Base-by-base conservation (phyloP, 306 rosid species). In the Cucumis cinereus region DNA sequence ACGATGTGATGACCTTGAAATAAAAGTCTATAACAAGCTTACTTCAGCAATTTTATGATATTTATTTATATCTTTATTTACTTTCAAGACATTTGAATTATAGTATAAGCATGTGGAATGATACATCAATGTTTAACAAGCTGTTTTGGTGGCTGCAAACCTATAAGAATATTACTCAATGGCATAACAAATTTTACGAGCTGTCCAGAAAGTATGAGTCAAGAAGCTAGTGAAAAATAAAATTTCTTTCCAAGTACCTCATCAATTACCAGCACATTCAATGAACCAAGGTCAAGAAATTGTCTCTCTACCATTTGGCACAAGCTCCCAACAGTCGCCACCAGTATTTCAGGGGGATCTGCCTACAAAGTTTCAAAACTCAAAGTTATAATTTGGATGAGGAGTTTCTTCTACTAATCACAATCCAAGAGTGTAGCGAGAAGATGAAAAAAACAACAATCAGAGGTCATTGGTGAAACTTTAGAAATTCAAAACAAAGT, bases 271-370 rank as follows among this genome's bases (percentile, higher is more conserved):
- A 94, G 82, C 83, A 89, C 92, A 66, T 67, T 82, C 86, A 94
- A 76, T 36, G 95, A 82, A 53, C 85, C 90, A 73, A 94, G 97
- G 76, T 81, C 81, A 67, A 94, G 77, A 36, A 76, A 38, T 58
- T 79, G 82, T 81, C 86, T 89, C 84, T 89, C 93, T 75, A 94
- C 85, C 91, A 91, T 91, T 73, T 85, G 97, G 83, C 97, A 87
- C 82, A 94, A 84, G 87, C 98, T 90, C 63, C 83, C 90, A 54
- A 91, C 88, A 28, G 96, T 92, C 41, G 97, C 99, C 57, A 94
- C 95, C 69, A 92, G 85, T 75, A 94, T 77, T 60, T 84, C 69
- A 78, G 97, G 97, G 78, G 99, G 97, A 79, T 94, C 97, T 14
- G 96, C 96, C 99, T 94, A 83, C 75, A 82, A 86, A 35, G 8